phyloP scores from a whole-genome alignment of 495 filamentous ascomycete genomes.

The Xylaria grammica region DNA sequence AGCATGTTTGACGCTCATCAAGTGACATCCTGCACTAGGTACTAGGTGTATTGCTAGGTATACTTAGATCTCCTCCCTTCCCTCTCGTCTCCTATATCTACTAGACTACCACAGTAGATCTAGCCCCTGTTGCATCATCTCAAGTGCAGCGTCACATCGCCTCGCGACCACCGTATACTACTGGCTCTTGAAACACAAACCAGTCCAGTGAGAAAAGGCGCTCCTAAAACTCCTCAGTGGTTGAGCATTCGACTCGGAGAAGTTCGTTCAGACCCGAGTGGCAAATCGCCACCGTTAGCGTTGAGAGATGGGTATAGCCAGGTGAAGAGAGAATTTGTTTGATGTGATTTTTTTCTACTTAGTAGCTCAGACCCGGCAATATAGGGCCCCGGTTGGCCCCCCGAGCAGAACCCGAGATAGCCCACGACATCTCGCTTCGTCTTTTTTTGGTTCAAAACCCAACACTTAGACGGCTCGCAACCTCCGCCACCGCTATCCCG shows the following conservation, averaged over 20 bases:
- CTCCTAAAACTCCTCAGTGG: neutral
- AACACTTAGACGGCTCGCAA: neutral
- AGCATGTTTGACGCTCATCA: neutral
- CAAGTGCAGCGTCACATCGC: neutral
- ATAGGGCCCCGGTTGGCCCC: too few relatives aligned
- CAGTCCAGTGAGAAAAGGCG: neutral
- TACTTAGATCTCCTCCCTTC: neutral
- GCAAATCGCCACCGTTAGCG: neutral
- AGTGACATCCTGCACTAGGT: too few relatives aligned
- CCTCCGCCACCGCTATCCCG: neutral
- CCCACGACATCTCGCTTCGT: neutral
- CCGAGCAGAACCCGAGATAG: too few relatives aligned
- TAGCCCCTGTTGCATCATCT: conserved; percentile 4
- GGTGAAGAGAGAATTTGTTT: neutral
- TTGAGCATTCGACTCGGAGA: neutral
- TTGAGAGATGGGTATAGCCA: neutral
- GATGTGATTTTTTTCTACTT: too few relatives aligned
- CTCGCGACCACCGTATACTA: neutral
- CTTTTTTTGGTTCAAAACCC: neutral
- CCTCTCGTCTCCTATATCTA: neutral
- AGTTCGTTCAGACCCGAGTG: neutral
- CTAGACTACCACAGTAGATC: too few relatives aligned
- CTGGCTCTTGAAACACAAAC: neutral
- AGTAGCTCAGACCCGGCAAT: too few relatives aligned
- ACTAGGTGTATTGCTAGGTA: too few relatives aligned